These are phyloP conservation scores for Lophiostoma macrostomum DNA, from an alignment of 495 filamentous ascomycete species.

Conservation along the genomic window DNA sequence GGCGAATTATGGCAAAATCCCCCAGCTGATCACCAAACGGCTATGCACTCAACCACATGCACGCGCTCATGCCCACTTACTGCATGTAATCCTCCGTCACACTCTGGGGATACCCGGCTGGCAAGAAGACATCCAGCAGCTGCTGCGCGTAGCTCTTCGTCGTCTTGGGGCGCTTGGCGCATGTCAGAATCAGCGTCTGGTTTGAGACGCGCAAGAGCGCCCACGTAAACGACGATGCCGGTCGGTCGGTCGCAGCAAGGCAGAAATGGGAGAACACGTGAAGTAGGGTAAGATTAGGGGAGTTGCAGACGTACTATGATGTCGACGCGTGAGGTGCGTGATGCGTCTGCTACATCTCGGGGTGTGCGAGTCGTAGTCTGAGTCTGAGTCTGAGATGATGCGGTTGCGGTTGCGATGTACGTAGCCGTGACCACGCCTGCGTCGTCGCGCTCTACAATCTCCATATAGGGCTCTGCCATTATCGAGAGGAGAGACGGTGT, in stretches of 20 bases:
- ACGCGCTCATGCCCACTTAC: conserved; percentile 42
- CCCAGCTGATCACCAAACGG: no score
- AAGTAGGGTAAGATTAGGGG: background rate
- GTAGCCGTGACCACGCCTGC: conserved; percentile 50
- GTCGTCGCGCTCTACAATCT: conserved; percentile 49
- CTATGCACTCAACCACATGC: background rate
- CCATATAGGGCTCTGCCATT: background rate
- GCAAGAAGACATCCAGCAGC: conserved; percentile 78
- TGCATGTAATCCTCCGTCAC: conserved; percentile 86
- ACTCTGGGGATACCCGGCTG: conserved; percentile 85
- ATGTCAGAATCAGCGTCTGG: no score
- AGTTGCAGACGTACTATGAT: conserved; percentile 36
- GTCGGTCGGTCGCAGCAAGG: no score
- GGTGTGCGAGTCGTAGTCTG: no score
- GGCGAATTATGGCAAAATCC: no score
- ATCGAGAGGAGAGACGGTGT: no score
- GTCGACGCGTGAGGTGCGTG: conserved; percentile 34
- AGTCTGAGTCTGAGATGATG: no score
- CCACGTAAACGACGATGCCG: no score
- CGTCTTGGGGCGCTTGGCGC: conserved; percentile 31
- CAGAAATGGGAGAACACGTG: no score
- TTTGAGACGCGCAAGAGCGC: no score
- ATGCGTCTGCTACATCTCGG: no score
- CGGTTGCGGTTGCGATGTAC: conserved; percentile 44
- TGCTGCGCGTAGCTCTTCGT: conserved; percentile 38